Percentiles rank a stretch among this genome's conserved stretches.
These are phyloP conservation scores for Rhizophora mangle DNA, from an alignment of 345 rosid genomes.

Conservation along the genomic window DNA sequence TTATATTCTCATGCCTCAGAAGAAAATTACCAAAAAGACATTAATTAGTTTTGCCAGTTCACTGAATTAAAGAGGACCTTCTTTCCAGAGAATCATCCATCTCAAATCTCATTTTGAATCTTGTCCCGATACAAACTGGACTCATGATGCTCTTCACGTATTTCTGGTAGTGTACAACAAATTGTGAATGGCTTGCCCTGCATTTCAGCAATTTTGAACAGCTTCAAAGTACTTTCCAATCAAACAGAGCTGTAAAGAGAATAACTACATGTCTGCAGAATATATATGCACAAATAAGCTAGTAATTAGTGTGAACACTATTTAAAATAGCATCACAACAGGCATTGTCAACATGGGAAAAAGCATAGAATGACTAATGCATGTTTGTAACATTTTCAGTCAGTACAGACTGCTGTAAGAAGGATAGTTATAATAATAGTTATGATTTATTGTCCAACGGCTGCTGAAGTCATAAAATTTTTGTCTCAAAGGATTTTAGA, in stretches of 20 bases:
- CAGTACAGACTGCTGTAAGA: too few species aligned
- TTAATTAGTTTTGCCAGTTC: neutral
- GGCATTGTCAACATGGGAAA: too few species aligned
- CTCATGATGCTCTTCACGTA: conserved; percentile 57
- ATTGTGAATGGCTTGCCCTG: conserved; percentile 82
- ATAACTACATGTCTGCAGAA: neutral
- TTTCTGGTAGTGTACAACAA: conserved; percentile 70
- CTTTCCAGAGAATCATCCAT: conserved; percentile 83
- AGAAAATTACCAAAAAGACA: conserved; percentile 7
- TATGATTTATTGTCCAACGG: too few species aligned
- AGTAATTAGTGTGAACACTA: too few species aligned
- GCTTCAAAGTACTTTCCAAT: neutral
- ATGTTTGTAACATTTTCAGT: too few species aligned
- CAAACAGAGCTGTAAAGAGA: neutral
- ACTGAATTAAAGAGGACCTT: conserved; percentile 40
- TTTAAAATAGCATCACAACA: too few species aligned
- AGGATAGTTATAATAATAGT: too few species aligned
- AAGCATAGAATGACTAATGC: too few species aligned
- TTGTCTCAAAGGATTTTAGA: too few species aligned
- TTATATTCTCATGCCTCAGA: conserved; percentile 4
- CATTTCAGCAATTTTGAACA: conserved; percentile 27
- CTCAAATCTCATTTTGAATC: conserved; percentile 78
- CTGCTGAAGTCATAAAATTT: too few species aligned
- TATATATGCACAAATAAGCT: neutral
- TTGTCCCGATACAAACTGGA: conserved; percentile 58